A percentile compares a stretch with the other conserved stretches of the same genome.
Conservation (phyloP, 225 moss, liverwort and hornwort genomes). For the Physcomitrium patens region DNA sequence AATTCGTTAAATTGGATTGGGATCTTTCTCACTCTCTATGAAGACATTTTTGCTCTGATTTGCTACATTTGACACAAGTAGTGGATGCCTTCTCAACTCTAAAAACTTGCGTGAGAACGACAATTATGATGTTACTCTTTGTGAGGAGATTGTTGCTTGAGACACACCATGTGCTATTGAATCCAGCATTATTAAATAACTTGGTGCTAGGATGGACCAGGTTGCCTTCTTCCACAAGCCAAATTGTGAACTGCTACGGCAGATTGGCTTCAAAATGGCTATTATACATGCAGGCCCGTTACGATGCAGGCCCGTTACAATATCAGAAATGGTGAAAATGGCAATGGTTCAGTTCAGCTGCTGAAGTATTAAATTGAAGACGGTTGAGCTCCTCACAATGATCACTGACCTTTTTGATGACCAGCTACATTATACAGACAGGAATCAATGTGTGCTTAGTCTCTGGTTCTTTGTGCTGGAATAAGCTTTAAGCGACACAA, state of each 20-base stretch:
- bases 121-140: conserved; percentile 55
- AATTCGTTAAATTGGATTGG: conserved; percentile 36
- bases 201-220: conserved; percentile 57
- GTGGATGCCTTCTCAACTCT: conserved; percentile 64
- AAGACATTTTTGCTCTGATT: conserved; percentile 76
- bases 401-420: conserved; percentile 19
- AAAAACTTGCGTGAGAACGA: conserved; percentile 48
- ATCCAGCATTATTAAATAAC: conserved; percentile 13
- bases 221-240: conserved; percentile 74
- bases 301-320: no score
- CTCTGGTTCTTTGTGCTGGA: conserved; percentile 4
- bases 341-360: conserved; percentile 65
- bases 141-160: conserved; percentile 68
- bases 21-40: conserved; percentile 82
- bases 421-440: not conserved
- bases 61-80: conserved; percentile 54
- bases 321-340: no score
- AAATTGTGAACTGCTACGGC: conserved; percentile 89
- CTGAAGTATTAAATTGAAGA: conserved; percentile 70
- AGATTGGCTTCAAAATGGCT: conserved; percentile 93
- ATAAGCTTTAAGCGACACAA: conserved; percentile 9
- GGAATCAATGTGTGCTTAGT: not conserved
- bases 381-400: conserved; percentile 40
- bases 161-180: conserved; percentile 15
- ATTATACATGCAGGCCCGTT: no score